Evolutionary conservation across 768 basidiomycete species (phyloP), one percentile per base, ranked within the genome.

Genomic region (Pisolithus microcarpus): DNA sequence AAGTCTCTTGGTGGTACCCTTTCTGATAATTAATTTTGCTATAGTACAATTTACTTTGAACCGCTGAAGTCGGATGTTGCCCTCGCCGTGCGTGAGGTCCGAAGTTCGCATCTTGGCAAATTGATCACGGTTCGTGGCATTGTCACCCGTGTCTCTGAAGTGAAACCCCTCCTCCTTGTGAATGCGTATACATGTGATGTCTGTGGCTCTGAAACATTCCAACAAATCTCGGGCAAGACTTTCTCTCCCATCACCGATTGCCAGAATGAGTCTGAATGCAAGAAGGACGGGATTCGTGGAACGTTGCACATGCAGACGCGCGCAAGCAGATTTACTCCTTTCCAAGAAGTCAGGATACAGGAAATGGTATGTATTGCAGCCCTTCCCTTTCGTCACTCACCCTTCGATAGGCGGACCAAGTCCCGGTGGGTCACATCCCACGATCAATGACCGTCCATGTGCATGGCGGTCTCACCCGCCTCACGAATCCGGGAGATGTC

Each of bases 121-220:
- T 75, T 98, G 52, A 95, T 99, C 66, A 98, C 92, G 31, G 90
- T 95, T 56, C 89, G 94, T 38, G 96, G 96, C 50, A 98, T 99
- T 58, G 92, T 98, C 48, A 99, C 93, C 28, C 92, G 96, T 55
- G 93, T 99, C 4, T 97, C 94, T 3, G 96, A 98, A 73, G 96
- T 99, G 65, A 98, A 98, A 65, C 96, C 96, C 9, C 82, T 98
- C 16, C 80, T 99, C 13, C 86, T 91, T 64, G 93, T 98, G 62
- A 96, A 95, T 68, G 96, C 95, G 28, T 99, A 98, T 68, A 94
- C 92, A 0, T 98, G 96, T 71, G 96, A 98, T 64, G 84, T 91
- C 53, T 99, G 96, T 65, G 96, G 96, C 42, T 91, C 92, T 39
- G 96, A 99, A 68, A 95, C 93, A 26, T 99, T 99, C 76, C 94